phyloP scores from a whole-genome alignment of 2,329 filamentous ascomycete species.

The Paraphaeosphaeria sporulosa region DNA sequence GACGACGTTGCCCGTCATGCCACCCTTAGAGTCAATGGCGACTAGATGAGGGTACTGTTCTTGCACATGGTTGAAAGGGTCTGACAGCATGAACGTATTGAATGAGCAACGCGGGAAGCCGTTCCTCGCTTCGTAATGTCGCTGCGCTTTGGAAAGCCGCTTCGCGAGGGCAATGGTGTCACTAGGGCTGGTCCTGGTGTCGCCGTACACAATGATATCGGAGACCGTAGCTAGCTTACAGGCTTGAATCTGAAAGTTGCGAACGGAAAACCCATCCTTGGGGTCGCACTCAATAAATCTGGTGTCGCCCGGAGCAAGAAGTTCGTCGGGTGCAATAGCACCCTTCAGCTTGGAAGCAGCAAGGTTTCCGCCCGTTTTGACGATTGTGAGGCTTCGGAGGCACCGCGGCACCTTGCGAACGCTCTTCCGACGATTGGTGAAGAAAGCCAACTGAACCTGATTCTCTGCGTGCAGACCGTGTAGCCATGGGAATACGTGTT shows the following conservation, averaged over 20 bases:
- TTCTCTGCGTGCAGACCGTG: slow-evolving; percentile 92
- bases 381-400: slow-evolving; percentile 80
- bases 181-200: slow-evolving; percentile 67
- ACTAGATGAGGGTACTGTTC: slow-evolving; percentile 73
- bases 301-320: slow-evolving; percentile 67
- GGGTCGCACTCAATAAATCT: slow-evolving; percentile 86
- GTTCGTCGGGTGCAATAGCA: slow-evolving; percentile 81
- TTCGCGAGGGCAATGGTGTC: slow-evolving; percentile 71
- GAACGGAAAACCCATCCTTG: slow-evolving; percentile 87
- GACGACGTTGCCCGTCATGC: slow-evolving; percentile 77
- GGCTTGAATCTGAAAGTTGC: slow-evolving; percentile 96
- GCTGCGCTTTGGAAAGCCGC: slow-evolving; percentile 77
- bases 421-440: slow-evolving; percentile 77
- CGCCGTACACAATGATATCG: slow-evolving; percentile 91
- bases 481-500: slow-evolving; percentile 93
- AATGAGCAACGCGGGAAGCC: slow-evolving; percentile 67
- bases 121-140: slow-evolving; percentile 71
- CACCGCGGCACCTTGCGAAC: slow-evolving; percentile 76
- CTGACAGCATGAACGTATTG: slow-evolving; percentile 81
- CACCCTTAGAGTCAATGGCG: slow-evolving; percentile 74
- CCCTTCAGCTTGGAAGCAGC: slow-evolving; percentile 80
- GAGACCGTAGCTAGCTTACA: slow-evolving; percentile 87
- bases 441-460: slow-evolving; percentile 87
- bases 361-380: slow-evolving; percentile 88
- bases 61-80: slow-evolving; percentile 65